Base-by-base conservation (phyloP, 208 protist species). In the Strigomonas culicis region DNA sequence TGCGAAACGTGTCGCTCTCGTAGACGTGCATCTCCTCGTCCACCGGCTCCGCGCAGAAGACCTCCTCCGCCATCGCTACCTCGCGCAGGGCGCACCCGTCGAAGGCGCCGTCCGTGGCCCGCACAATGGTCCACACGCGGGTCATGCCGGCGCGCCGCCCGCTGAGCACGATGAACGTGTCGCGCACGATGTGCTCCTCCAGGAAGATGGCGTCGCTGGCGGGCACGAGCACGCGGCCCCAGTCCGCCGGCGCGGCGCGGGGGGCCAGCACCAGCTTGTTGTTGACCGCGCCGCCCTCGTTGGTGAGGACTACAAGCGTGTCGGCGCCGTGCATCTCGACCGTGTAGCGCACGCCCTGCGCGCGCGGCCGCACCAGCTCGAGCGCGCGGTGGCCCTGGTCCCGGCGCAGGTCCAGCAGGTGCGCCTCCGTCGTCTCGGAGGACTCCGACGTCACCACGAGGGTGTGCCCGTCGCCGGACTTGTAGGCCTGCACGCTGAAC, bases 301-400 rank as follows among this genome's bases (percentile, higher is more conserved):
- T 96, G n/a, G 87, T 94, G 21, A 88, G 59, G 55, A 96, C 84
- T 11, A 93, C 30, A 28, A 96, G 63, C 34, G 73, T 83, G 22
- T 80, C 72, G 6, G 79, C 74, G 69, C 83, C 85, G 70, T 94
- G 87, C 65, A 92, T 34, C 55, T 90, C 80, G 41, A 93, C 85
- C 11, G 66, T 47, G 72, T 96, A 96, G 53, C 78, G 86, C 19
- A 93, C 67, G 34, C 87, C 87, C 65, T 90, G 84, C 79, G 91
- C 83, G 34, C 90, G 79, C 44, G 69, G 61, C 22, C 83, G 84
- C 49, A 96, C 81, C 27, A 75, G 34, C 65, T 96, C 87, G 10
- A 92, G 72, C 53, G 30, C 56, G 25, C 58, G 85, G 71, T 88
- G 34, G 17, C 22, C n/a, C 66, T 84, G 77, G 27, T 83, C 86